Evolutionary conservation across 306 rosid genomes (phyloP).

Genomic region (Lagenaria siceraria): DNA sequence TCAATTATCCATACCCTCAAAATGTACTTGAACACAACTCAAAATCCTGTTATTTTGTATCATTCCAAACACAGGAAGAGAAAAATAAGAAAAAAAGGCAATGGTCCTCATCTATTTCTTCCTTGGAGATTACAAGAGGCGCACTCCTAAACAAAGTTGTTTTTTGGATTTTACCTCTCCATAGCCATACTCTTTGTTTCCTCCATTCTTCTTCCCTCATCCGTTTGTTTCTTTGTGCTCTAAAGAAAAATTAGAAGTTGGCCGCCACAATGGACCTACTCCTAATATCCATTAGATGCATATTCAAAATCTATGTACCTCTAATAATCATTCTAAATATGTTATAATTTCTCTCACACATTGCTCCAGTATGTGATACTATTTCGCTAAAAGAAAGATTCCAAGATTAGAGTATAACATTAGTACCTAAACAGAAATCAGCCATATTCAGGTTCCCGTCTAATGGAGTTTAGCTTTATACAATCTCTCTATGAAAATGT

Average conservation of each 20-base stretch:
- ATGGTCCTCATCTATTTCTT: not conserved
- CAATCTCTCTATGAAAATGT: not conserved
- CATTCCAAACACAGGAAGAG: not conserved
- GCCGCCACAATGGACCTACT: not conserved
- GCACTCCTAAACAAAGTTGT: conserved; percentile 1
- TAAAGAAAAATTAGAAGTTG: not conserved
- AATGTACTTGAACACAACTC: not conserved
- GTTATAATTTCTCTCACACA: not conserved
- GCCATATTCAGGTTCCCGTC: not conserved
- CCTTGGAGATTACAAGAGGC: not conserved
- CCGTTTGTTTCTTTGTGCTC: not conserved
- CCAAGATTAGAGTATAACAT: not conserved
- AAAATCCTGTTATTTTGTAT: not conserved
- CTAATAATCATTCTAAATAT: not conserved
- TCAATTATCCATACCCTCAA: not conserved
- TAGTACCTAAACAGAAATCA: not conserved
- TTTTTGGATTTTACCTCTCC: not conserved
- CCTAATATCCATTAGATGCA: not conserved
- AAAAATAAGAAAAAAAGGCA: not conserved
- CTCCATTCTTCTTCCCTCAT: not conserved
- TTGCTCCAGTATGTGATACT: not conserved
- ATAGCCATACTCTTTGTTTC: not conserved
- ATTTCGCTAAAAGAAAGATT: not conserved
- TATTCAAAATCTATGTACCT: not conserved
- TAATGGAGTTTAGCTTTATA: not conserved